Base-by-base conservation (phyloP, 2,329 filamentous ascomycete genomes). In the Aspergillus persii region DNA sequence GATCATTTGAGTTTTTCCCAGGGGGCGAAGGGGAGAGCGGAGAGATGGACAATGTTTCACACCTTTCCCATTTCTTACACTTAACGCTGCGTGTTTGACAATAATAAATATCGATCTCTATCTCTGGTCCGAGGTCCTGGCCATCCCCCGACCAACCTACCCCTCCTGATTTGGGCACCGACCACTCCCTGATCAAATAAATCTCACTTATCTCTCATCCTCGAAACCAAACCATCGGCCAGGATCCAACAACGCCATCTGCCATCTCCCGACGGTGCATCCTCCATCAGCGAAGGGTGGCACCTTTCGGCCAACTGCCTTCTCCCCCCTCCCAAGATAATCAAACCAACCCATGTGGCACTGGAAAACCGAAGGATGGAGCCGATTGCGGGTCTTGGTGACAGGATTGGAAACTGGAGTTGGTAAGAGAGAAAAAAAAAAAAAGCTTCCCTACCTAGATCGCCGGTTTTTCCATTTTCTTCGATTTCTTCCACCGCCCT, bases 141-240 rank as follows among this genome's bases (percentile, higher is more conserved):
- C 23, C 27, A 18, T 53, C 55, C 53, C 53, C 49, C 39, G 48
- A 41, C 39, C 49, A 44, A 54, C 29, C 57, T 53, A 44, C 54
- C 56, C 59, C 59, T 55, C 53, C 48, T 46, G 52, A 58, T 51
- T 54, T 66, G 63, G 63, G 64, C 58, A 66, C 49, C 60, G 57
- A 65, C 56, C 54, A 57, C 27, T 55, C 51, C 50, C 44, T 55
- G 57, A 59, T 55, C 54, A 48, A 23, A 59, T 55, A 51, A 48
- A 27, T 51, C 26, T 56, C 33, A 53, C 23, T 44, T 26, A 50
- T 50, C 26, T 26, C 26, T 27, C 27, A 50, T 15, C 18, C 15
- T 4, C 31, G 57, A 46, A 56, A 23, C 18, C 18, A 23, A 53
- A 57, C 53, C 26, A 53, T 52, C 59, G 56, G 55, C 49, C 44